phyloP scores from a whole-genome alignment of 345 rosid species.

The Rhodamnia argentea region DNA sequence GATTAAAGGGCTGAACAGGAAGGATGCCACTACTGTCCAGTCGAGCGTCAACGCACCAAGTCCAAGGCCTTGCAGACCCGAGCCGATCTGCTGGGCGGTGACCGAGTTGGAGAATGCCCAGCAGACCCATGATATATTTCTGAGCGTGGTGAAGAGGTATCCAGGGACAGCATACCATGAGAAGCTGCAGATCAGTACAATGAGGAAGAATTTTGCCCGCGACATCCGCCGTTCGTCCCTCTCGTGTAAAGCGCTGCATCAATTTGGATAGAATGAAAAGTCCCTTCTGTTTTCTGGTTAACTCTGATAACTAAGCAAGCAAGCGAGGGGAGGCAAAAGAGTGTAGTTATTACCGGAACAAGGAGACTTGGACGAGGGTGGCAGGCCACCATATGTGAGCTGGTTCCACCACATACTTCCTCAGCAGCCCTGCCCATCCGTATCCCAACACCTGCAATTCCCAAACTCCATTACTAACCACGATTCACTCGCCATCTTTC shows the following conservation, averaged over 20 bases:
- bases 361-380: conserved; percentile 82
- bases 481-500: background rate
- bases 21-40: conserved; percentile 73
- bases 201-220: conserved; percentile 73
- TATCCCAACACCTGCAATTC: conserved; percentile 65
- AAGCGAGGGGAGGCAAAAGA: background rate
- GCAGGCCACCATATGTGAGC: conserved; percentile 98
- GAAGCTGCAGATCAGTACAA: conserved; percentile 70
- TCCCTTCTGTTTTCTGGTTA: background rate
- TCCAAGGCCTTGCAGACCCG: conserved; percentile 81
- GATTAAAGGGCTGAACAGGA: conserved; percentile 79
- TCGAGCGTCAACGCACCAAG: conserved; percentile 79
- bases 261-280: background rate
- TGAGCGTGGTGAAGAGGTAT: conserved; percentile 65
- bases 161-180: conserved; percentile 73
- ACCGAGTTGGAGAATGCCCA: conserved; percentile 79
- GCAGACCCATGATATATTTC: conserved; percentile 84
- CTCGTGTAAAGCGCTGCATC: conserved; percentile 77
- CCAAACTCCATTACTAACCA: background rate
- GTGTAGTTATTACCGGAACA: conserved; percentile 44
- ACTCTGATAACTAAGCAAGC: background rate
- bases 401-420: conserved; percentile 91
- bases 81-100: conserved; percentile 83
- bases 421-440: conserved; percentile 89
- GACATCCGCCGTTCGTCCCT: conserved; percentile 56